Evolutionary conservation across 164 flowering plant genomes (phyloP).

Genomic region (Sextonia rubra): DNA sequence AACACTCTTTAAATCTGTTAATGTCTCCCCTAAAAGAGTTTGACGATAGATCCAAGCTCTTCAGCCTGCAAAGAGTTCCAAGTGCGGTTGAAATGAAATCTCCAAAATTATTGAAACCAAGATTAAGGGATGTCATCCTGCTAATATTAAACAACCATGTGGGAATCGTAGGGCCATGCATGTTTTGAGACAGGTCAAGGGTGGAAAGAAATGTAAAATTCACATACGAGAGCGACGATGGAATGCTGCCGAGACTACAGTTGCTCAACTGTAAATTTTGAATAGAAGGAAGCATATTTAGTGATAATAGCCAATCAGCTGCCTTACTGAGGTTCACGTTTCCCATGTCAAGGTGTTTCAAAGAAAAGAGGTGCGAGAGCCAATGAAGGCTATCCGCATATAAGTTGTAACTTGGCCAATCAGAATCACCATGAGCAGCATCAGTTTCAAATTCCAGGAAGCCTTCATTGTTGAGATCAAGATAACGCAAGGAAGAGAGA

Average conservation of each 20-base stretch:
- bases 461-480: neutral
- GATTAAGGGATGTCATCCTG: neutral
- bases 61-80: neutral
- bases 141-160: neutral
- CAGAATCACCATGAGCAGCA: neutral
- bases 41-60: neutral
- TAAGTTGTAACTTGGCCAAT: neutral
- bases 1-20: neutral
- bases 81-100: neutral
- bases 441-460: too few relatives aligned
- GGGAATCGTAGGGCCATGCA: neutral
- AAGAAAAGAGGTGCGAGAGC: slow-evolving; percentile 5
- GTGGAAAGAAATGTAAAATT: neutral
- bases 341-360: neutral
- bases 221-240: neutral
- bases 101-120: neutral
- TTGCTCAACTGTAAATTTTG: neutral
- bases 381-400: slow-evolving; percentile 2
- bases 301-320: neutral
- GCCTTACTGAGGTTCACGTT: neutral
- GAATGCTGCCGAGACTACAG: neutral
- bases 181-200: neutral
- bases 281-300: neutral
- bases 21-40: neutral
- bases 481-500: slow-evolving; percentile 8